A percentile compares a stretch with the other conserved stretches of the same genome.
These are phyloP conservation scores for Colletotrichum sp. DNA, from an alignment of 2,329 filamentous ascomycete species.

Conservation along the genomic window DNA sequence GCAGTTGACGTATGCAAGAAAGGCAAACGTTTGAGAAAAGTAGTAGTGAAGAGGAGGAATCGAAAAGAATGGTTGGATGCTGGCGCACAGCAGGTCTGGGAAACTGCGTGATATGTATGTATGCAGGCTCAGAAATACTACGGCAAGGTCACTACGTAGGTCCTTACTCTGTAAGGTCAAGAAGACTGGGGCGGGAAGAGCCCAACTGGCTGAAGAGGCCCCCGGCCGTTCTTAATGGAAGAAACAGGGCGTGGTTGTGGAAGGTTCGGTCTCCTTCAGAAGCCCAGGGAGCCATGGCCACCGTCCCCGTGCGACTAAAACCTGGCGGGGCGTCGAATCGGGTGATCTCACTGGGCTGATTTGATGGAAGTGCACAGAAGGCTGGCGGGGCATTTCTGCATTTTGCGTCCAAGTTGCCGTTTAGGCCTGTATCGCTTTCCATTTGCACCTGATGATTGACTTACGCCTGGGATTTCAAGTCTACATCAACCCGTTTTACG, in stretches of 20 bases:
- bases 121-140: neutral
- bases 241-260: constrained; percentile 24
- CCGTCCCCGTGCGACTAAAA: constrained; percentile 13
- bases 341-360: constrained; percentile 17
- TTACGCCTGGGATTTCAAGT: neutral
- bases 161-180: neutral
- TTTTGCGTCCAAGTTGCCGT: neutral
- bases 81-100: neutral
- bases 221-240: constrained; percentile 13
- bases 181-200: neutral
- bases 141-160: neutral
- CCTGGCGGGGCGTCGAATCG: constrained; percentile 16
- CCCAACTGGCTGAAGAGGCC: constrained; percentile 1
- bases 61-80: constrained; percentile 4
- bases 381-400: neutral
- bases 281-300: constrained; percentile 8
- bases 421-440: neutral
- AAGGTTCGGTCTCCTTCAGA: constrained; percentile 26
- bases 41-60: constrained; percentile 4
- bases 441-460: neutral
- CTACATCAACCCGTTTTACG: neutral
- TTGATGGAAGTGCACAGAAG: constrained; percentile 19
- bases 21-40: neutral
- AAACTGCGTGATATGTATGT: constrained; percentile 20
- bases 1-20: constrained; percentile 11